These are phyloP conservation scores for Lactifluus rugatus DNA, from an alignment of 768 basidiomycete genomes.

Conservation along the genomic window DNA sequence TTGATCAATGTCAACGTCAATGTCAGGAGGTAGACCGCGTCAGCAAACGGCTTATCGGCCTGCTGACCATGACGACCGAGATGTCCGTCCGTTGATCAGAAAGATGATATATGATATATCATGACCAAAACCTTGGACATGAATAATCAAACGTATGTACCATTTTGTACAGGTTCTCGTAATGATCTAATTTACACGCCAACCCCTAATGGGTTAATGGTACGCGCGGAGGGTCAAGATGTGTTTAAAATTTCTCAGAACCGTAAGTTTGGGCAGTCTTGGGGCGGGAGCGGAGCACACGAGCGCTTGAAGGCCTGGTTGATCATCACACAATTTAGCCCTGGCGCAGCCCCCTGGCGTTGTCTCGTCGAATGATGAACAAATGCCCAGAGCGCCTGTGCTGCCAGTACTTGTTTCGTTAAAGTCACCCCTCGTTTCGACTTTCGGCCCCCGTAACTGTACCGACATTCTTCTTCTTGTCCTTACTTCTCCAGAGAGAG, in stretches of 20 bases:
- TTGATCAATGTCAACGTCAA: too few species aligned
- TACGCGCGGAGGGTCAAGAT: too few species aligned
- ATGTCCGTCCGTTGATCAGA: too few species aligned
- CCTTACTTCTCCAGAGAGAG: background rate
- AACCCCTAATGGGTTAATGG: background rate
- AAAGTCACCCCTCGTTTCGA: background rate
- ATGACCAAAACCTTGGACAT: too few species aligned
- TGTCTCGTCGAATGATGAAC: background rate
- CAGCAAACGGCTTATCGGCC: too few species aligned
- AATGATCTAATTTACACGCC: too few species aligned
- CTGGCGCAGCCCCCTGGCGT: background rate
- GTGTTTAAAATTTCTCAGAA: background rate
- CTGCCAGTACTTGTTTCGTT: slow-evolving; percentile 9
- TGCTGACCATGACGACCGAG: too few species aligned
- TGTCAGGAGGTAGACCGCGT: too few species aligned
- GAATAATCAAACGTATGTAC: too few species aligned
- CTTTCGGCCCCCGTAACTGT: slow-evolving; percentile 12
- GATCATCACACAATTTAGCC: slow-evolving; percentile 8
- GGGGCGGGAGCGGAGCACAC: background rate
- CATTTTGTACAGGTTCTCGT: too few species aligned
- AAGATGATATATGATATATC: too few species aligned
- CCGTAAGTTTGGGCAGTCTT: too few species aligned
- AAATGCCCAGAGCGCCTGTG: background rate
- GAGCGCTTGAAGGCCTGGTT: background rate
- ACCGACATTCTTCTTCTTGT: background rate